These are phyloP conservation scores for Calocera viscosa DNA, from an alignment of 768 basidiomycete genomes.

Conservation along the genomic window DNA sequence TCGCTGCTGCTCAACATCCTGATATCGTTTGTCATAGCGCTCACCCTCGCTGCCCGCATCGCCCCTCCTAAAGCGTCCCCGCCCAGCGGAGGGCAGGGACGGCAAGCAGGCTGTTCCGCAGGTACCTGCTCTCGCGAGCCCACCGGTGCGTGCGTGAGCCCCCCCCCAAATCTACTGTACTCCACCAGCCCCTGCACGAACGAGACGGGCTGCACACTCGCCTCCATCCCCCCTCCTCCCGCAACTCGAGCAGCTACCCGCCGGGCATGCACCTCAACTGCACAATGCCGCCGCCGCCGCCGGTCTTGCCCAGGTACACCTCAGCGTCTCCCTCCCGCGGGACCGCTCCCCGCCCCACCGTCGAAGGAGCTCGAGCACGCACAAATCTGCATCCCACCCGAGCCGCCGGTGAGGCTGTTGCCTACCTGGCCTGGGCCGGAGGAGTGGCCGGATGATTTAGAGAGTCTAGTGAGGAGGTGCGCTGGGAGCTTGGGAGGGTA, in stretches of 20 bases:
- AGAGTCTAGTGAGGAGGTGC: not conserved
- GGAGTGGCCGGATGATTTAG: not conserved
- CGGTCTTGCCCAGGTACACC: no score
- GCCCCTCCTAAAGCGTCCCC: no score
- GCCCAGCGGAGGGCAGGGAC: no score
- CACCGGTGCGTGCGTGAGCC: no score
- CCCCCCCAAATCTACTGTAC: no score
- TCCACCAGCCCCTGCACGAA: not conserved
- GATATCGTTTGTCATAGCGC: no score
- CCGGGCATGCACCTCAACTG: not conserved
- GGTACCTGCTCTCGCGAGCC: no score
- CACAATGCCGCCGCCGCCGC: not conserved
- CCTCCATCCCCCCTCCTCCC: slow-evolving; percentile 4
- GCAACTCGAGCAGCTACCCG: not conserved
- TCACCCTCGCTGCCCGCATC: no score
- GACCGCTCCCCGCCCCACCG: not conserved
- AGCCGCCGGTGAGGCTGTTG: slow-evolving; percentile 3
- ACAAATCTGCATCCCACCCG: not conserved
- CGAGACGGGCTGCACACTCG: slow-evolving; percentile 1
- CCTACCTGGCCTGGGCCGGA: not conserved
- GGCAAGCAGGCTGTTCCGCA: no score
- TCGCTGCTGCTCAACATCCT: no score
- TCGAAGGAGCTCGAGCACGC: not conserved
- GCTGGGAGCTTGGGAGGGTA: no score
- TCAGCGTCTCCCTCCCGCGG: not conserved